Conservation (phyloP, 2,329 filamentous ascomycete genomes). For the Exophiala sp. region DNA sequence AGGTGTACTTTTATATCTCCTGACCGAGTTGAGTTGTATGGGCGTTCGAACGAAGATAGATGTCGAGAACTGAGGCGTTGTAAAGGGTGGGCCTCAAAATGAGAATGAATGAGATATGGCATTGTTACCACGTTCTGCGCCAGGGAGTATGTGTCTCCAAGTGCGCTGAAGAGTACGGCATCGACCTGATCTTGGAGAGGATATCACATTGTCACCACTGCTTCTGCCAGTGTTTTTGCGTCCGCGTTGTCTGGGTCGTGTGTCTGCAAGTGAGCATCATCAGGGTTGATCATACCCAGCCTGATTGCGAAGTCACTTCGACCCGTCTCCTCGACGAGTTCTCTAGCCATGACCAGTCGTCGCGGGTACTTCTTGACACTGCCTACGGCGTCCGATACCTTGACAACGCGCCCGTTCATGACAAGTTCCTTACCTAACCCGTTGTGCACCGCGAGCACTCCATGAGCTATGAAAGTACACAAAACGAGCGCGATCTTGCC, state of each 20-base stretch:
- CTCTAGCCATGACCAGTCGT: constrained; percentile 36
- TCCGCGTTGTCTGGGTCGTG: background rate
- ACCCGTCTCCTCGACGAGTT: constrained; percentile 37
- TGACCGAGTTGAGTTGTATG: constrained; percentile 95
- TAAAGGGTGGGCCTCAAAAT: background rate
- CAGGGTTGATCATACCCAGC: constrained; percentile 35
- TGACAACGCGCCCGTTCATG: constrained; percentile 50
- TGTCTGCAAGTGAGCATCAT: background rate
- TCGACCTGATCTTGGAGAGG: background rate
- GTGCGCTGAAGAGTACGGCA: too few relatives aligned
- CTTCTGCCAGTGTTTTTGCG: background rate
- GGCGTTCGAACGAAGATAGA: constrained; percentile 92
- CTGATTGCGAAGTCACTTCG: constrained; percentile 37
- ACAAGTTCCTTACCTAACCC: constrained; percentile 45
- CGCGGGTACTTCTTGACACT: constrained; percentile 33
- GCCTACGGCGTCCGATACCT: constrained; percentile 16
- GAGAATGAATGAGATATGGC: constrained; percentile 29
- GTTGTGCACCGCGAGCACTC: constrained; percentile 55
- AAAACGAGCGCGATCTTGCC: constrained; percentile 52
- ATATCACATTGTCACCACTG: constrained; percentile 20
- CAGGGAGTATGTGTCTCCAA: too few relatives aligned
- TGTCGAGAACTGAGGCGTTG: constrained; percentile 52
- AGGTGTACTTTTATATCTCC: constrained; percentile 75
- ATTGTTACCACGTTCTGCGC: background rate
- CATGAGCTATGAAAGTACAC: constrained; percentile 53